phyloP scores from a whole-genome alignment of 495 filamentous ascomycete species.

The Poronia punctata region DNA sequence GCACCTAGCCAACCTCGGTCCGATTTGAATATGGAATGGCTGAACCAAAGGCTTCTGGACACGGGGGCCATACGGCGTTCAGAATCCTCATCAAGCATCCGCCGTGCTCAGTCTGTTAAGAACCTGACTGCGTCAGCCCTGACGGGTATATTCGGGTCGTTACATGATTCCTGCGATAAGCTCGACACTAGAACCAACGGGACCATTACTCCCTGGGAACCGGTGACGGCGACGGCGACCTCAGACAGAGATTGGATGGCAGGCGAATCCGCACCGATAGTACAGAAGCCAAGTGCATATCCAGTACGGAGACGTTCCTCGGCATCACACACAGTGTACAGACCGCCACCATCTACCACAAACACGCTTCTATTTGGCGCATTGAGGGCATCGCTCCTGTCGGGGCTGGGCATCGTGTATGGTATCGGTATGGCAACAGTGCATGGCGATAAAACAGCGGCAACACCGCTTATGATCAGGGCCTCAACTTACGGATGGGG shows the following conservation, averaged over 20 bases:
- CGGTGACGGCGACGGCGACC: conserved; percentile 63
- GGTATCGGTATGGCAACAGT: conserved; percentile 80
- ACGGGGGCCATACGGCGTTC: conserved; percentile 19
- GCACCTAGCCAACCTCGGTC: conserved; percentile 36
- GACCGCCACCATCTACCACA: conserved; percentile 13
- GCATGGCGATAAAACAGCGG: conserved; percentile 15
- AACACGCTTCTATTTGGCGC: conserved; percentile 28
- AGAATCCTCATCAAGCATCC: conserved; percentile 30
- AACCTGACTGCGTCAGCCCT: conserved; percentile 88
- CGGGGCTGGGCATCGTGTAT: conserved; percentile 74
- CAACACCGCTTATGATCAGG: conserved; percentile 48
- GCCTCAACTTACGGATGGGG: conserved; percentile 47
- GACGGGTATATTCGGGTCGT: conserved; percentile 80
- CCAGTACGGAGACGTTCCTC: conserved; percentile 14
- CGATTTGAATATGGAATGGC: conserved; percentile 20
- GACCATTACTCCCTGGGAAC: conserved; percentile 56
- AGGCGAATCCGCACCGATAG: conserved; percentile 22
- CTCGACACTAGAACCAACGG: conserved; percentile 24
- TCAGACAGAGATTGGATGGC: conserved; percentile 34
- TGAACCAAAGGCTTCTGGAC: conserved; percentile 28
- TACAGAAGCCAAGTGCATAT: conserved; percentile 20
- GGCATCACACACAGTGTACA: conserved; percentile 11
- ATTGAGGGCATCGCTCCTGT: conserved; percentile 59
- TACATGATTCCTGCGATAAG: conserved; percentile 42
- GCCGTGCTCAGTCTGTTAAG: conserved; percentile 67